Percentiles rank a stretch among this genome's conserved stretches.
phyloP scores from a whole-genome alignment of 352 stramenopile genomes.

The Globisporangium nagaii region DNA sequence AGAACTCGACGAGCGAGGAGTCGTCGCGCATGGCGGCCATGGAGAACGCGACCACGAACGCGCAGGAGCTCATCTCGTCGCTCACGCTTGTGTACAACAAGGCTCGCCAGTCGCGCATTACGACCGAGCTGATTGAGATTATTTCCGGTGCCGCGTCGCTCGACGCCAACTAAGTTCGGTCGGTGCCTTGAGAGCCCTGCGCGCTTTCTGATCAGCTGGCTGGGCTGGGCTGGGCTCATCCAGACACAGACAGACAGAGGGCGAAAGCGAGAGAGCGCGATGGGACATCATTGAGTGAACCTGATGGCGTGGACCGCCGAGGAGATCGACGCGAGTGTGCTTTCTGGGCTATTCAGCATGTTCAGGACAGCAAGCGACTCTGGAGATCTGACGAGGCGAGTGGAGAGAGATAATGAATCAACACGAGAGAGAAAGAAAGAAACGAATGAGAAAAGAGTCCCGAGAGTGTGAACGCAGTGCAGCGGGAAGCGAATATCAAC shows the following conservation, averaged over 20 bases:
- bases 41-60: constrained; percentile 99
- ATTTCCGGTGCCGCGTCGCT: constrained; percentile 96
- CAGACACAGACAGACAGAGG: not conserved
- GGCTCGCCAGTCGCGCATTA: constrained; percentile 94
- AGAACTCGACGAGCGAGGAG: constrained; percentile 97
- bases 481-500: not conserved
- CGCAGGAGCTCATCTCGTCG: constrained; percentile 95
- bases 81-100: constrained; percentile 90
- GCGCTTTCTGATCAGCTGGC: too few relatives aligned
- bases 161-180: constrained; percentile 61
- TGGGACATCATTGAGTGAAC: too few relatives aligned
- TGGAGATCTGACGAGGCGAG: too few relatives aligned
- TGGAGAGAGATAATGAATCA: constrained; percentile 1
- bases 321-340: too few relatives aligned
- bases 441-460: too few relatives aligned
- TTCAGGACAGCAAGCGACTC: too few relatives aligned
- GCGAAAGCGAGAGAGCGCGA: too few relatives aligned
- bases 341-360: too few relatives aligned
- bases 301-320: too few relatives aligned
- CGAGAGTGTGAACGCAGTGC: constrained; percentile 1
- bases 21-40: constrained; percentile 98
- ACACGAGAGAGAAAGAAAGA: constrained; percentile 2
- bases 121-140: constrained; percentile 97
- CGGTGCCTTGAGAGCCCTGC: too few relatives aligned
- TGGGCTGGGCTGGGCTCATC: too few relatives aligned